Evolutionary conservation across 768 basidiomycete genomes (phyloP), one percentile per base, ranked within the genome.

Genomic region (Ramaria sp.): DNA sequence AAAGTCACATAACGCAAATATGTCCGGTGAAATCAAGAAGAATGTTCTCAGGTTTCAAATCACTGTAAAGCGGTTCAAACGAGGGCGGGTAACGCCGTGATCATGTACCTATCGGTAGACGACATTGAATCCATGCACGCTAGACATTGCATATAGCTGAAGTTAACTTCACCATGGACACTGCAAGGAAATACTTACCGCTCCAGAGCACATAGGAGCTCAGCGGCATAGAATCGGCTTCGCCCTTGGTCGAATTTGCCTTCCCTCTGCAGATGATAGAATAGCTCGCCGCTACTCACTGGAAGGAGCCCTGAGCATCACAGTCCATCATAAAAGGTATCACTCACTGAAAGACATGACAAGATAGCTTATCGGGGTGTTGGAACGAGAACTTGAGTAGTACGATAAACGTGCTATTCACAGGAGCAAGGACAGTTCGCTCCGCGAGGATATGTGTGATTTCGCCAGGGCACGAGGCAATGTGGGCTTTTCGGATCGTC

Each of bases 331-430:
- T 17, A 20, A 27, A 1, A 15, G 27, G 27, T 9, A 10, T 46
- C 7, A 71, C 84, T 57, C 51, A 87, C 88, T 86, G 65, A 97
- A 98, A 22, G 94, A 94, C 85, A 99, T 89, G 38, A 97, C 91
- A 55, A 99, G 75, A 68, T 99, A 99, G 75, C 69, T 99, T 99
- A 69, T 98, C 95, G 1, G 89, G 89, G 59, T 86, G 93, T 73
- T 99, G 95, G 80, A 98, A 99, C 4, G 92, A 95, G 71, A 99
- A 97, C 68, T 99, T 98, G 70, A 99, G 83, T 19, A 95, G 96
- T 0, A 97, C 96, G 70, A 99, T 97, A 75, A 99, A 99, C 0
- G 95, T 96, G 66, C 93, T 96, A 73, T 97, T 96, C 59, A 99
- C 96, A 54, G 97, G 78, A 0, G 95, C 95, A 48, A 98, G 78